These are phyloP conservation scores for Thelephora ganbajun DNA, from an alignment of 768 basidiomycete species.

Conservation along the genomic window DNA sequence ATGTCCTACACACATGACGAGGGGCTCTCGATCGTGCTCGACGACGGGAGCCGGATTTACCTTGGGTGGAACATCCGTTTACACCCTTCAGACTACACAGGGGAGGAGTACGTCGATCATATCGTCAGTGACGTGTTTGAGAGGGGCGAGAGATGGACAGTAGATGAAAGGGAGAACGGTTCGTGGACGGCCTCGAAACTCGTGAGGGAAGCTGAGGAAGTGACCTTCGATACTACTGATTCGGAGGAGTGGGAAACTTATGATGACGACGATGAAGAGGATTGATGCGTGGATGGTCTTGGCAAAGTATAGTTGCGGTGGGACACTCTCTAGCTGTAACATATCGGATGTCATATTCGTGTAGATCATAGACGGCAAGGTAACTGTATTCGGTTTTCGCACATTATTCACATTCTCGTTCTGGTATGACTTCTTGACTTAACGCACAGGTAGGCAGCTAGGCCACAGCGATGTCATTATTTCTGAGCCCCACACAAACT, in stretches of 20 bases:
- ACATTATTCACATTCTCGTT: too few relatives aligned
- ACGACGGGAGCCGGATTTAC: constrained; percentile 30
- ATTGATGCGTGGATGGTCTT: too few relatives aligned
- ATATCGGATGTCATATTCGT: too few relatives aligned
- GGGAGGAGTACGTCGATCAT: constrained; percentile 26
- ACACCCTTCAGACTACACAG: constrained; percentile 25
- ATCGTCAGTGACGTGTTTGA: constrained; percentile 25
- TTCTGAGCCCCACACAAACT: too few relatives aligned
- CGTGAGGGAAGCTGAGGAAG: constrained; percentile 18
- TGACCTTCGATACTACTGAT: constrained; percentile 23
- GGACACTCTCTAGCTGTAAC: too few relatives aligned
- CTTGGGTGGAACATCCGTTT: constrained; percentile 59
- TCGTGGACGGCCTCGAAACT: constrained; percentile 28
- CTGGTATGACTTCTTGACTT: too few relatives aligned
- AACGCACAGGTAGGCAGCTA: too few relatives aligned
- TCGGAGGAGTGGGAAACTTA: constrained; percentile 24
- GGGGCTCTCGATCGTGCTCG: constrained; percentile 33
- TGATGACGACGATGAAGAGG: constrained; percentile 1
- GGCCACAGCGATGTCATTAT: too few relatives aligned
- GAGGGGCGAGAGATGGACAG: constrained; percentile 30
- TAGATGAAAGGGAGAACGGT: constrained; percentile 23
- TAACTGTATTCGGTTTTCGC: too few relatives aligned
- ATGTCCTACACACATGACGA: constrained; percentile 41
- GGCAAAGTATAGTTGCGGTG: too few relatives aligned
- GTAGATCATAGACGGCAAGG: too few relatives aligned